Evolutionary conservation across 2,329 filamentous ascomycete species (phyloP), one percentile per base, ranked within the genome.

Genomic region (Colletotrichum costaricense): DNA sequence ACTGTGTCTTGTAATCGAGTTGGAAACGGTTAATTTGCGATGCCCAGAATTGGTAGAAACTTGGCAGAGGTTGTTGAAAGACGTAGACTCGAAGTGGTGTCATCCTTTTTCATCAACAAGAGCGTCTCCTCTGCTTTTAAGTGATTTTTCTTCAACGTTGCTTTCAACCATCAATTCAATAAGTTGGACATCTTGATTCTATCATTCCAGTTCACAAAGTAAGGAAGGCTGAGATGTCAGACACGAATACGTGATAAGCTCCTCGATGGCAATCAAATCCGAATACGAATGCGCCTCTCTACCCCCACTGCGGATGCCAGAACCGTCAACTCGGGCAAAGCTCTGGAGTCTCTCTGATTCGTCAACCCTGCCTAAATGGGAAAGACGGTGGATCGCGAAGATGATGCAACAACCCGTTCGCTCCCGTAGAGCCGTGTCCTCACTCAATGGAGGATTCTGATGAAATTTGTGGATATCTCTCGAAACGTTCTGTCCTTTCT

Each of bases 201-300:
- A 38, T 33, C 55, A 58, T 9, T 22, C 22, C 22, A 22, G 22
- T 22, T 9, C 9, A 22, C 55, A 28, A 2, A 9, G 16, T 49
- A 22, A 12, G 1, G 16, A 16, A 16, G 28, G 12, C 54, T 4
- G 33, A 46, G 19, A n/a, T 0, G 14, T 2, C 11, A 3, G 28
- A 38, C 63, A 64, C 70, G 70, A 73, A 73, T 69, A 73, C 66
- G 66, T 33, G 70, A 65, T 56, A 49, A 55, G 54, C 38, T 30
- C n/a, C 14, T n/a, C 1, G 19, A 60, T 22, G 2, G 11, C 11
- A 1, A 8, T 19, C 22, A 26, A 42, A 64, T 24, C 70, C 66
- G 70, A 73, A 70, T 69, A 73, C 70, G 70, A 70, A 73, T 60
- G 55, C 70, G 70, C 33, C n/a, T 5, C 26, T 5, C 8, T 19